Conservation (phyloP, 2,329 filamentous ascomycete genomes). For the Dactylellina leptospora region DNA sequence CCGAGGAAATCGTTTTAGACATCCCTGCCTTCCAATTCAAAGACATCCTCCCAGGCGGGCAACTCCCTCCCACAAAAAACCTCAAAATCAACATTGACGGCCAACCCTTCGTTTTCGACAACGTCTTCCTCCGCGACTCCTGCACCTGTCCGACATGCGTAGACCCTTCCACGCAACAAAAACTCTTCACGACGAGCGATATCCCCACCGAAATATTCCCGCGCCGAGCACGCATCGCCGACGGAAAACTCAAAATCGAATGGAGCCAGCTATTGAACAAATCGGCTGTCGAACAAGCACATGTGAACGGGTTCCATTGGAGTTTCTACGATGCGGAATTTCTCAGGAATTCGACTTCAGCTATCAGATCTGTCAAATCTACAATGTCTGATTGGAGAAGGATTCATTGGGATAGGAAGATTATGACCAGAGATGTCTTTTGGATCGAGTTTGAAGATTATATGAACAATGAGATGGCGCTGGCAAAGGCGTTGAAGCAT, state of each 20-base stretch:
- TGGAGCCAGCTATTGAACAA: slow-evolving; percentile 64
- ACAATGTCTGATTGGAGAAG: slow-evolving; percentile 59
- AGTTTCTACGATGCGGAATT: slow-evolving; percentile 58
- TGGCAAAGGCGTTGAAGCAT: slow-evolving; percentile 70
- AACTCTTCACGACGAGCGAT: slow-evolving; percentile 72
- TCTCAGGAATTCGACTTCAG: slow-evolving; percentile 57
- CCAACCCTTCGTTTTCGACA: slow-evolving; percentile 54
- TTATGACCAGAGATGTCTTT: slow-evolving; percentile 64
- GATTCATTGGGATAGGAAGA: slow-evolving; percentile 64
- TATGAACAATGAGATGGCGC: slow-evolving; percentile 68
- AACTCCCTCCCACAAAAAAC: slow-evolving; percentile 29
- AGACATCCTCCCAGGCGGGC: slow-evolving; percentile 31
- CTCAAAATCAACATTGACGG: slow-evolving; percentile 55
- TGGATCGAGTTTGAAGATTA: slow-evolving; percentile 77
- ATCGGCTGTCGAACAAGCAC: slow-evolving; percentile 53
- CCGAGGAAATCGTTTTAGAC: slow-evolving; percentile 9
- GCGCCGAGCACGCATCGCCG: slow-evolving; percentile 59
- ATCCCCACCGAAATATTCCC: slow-evolving; percentile 66
- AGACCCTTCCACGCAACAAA: slow-evolving; percentile 70
- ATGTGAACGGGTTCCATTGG: slow-evolving; percentile 41
- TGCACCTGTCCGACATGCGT: slow-evolving; percentile 69
- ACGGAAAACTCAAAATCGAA: slow-evolving; percentile 66
- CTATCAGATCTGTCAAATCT: slow-evolving; percentile 53
- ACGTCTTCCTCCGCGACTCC: slow-evolving; percentile 65
- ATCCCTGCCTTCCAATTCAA: slow-evolving; percentile 50